Evolutionary conservation across 2,329 filamentous ascomycete genomes (phyloP).

Genomic region (Sporothrix pallida): DNA sequence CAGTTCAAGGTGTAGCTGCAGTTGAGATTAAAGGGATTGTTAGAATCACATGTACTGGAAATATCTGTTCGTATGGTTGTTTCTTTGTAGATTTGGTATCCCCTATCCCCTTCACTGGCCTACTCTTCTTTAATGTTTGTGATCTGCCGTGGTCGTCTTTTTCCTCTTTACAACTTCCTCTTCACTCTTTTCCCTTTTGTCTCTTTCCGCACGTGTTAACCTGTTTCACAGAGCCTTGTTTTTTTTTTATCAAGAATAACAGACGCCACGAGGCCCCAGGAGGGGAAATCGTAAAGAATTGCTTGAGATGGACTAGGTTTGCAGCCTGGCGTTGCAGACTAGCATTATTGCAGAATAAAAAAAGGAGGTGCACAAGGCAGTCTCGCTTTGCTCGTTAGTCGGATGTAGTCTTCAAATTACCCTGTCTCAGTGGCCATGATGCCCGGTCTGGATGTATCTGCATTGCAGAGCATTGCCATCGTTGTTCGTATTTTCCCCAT

Average conservation of each 20-base stretch:
- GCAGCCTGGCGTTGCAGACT: slow-evolving; percentile 4
- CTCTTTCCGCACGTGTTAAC: neutral
- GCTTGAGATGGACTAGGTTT: neutral
- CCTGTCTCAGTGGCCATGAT: neutral
- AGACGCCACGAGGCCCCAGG: neutral
- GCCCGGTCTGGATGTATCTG: neutral
- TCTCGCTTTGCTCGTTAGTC: neutral
- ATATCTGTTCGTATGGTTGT: no score
- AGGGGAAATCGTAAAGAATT: neutral
- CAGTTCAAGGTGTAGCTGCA: neutral
- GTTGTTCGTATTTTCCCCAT: neutral
- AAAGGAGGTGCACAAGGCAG: neutral
- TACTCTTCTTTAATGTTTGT: neutral
- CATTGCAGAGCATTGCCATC: neutral
- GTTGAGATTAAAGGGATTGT: no score
- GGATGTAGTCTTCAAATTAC: neutral
- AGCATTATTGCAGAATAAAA: neutral
- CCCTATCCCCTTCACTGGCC: neutral
- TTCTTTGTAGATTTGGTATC: neutral
- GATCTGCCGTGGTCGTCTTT: neutral
- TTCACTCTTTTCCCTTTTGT: neutral
- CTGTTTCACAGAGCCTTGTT: neutral
- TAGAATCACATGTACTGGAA: no score
- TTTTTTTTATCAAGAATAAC: no score
- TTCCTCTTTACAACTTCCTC: neutral